Evolutionary conservation across 371 early-diverging fungal species (phyloP), one percentile per base, ranked within the genome.

Genomic region (Rhizomucor pusillus): DNA sequence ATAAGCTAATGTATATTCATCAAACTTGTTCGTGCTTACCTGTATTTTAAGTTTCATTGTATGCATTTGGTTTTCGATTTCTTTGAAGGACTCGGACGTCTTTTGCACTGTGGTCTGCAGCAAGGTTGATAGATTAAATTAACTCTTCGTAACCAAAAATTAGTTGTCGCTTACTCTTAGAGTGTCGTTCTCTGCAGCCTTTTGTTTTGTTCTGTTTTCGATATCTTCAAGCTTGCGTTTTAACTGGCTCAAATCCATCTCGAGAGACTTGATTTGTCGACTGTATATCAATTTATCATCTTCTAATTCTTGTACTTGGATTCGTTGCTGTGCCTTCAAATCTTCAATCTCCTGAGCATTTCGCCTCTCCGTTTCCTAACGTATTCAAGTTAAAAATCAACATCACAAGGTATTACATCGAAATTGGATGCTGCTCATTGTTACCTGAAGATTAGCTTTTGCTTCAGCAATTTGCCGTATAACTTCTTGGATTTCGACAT

Each of bases 281-380:
- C 57, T 59, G 35, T 54, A 56, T 3, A 68, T 68, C 22, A 74
- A 34, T 2, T 55, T 57, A 6, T 67, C 59, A 25, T 74, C 75
- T 49, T 68, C 65, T 9, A 74, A 22, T 35, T 59, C 60, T 47
- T 73, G 73, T 14, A 44, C 51, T 36, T 69, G 65, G 13, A 73
- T 63, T 9, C 69, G 58, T n/a, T 66, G 73, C 19, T 60, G 53
- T 11, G 66, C 59, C 25, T 69, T 63, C 12, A 66, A 13, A 10
- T 65, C 56, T 50, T 64, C 65, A 24, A 68, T 45, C 29, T 68
- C 59, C 14, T 44, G 54, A 0, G 23, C 43, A 57, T 73, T 67
- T 12, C 54, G 33, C 41, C 62, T 34, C 29, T 68, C 65, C 22
- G 62, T 43, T 10, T 49, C 29, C 59, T 62, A 48, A 41, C 16